Base-by-base conservation (phyloP, 2,329 filamentous ascomycete genomes). In the Colletotrichum karsti region DNA sequence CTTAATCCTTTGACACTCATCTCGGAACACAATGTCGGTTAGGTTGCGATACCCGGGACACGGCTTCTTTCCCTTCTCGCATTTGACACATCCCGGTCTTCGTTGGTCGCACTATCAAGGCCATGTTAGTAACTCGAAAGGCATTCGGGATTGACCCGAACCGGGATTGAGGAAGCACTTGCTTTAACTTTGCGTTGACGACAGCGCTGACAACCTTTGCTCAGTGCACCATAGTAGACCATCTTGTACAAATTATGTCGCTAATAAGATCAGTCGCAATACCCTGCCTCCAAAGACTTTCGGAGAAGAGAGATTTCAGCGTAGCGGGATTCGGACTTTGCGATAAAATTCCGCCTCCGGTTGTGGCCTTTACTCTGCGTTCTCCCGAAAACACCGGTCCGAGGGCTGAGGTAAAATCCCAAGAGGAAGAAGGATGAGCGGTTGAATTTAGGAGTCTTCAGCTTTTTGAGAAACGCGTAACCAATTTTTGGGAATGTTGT, bases 31-130 rank as follows among this genome's bases (percentile, higher is more conserved):
- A 20, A 75, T 39, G 15, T 73, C 56, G 9, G 58, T 26, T 1
- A 76, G 59, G 39, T 75, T 46, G n/a, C 75, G 72, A 37, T 71
- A 76, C 13, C 74, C 74, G 2, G 72, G 73, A 41, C 75, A 76
- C 28, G 63, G 26, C n/a, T 24, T 66, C 15, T 68, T 65, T 9
- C 59, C 44, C 30, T 72, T 75, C 46, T 74, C 69, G 54, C 75
- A 76, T 53, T 60, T 72, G 20, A 73, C 44, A 51, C 75, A 76
- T 42, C 30, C 60, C 1, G 75, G 75, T 41, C 56, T 73, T 18
- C 69, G 57, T 66, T 74, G 69, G 48, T 75, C 74, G 42, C 75
- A 76, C 73, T 75, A 57, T 37, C 28, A 8, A 24, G 7, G 18
- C 22, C 13, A 35, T 35, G 30, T 35, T 35, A 35, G 30, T 35